Evolutionary conservation across 805 yeast genomes (phyloP).

Genomic region (Danielia reshetovae): DNA sequence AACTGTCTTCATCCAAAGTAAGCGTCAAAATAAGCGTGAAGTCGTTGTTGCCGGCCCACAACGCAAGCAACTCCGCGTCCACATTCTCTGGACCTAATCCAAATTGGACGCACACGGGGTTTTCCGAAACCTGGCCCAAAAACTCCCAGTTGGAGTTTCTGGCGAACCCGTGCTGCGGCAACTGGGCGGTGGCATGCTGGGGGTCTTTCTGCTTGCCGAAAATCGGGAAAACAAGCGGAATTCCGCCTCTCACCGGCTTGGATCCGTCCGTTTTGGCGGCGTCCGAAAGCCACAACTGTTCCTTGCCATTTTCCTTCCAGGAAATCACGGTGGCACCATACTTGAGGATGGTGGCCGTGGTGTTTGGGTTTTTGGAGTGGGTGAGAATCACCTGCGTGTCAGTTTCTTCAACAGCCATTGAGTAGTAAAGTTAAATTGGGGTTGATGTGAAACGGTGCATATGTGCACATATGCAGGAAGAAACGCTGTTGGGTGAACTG

Average conservation of each 20-base stretch:
- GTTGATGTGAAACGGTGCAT: not conserved
- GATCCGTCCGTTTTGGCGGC: slow-evolving; percentile 88
- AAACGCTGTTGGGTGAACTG: too few species aligned
- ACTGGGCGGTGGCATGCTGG: slow-evolving; percentile 49
- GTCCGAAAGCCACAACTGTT: slow-evolving; percentile 76
- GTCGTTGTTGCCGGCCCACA: slow-evolving; percentile 60
- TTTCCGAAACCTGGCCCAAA: slow-evolving; percentile 72
- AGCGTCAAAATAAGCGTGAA: slow-evolving; percentile 75
- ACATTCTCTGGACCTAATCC: slow-evolving; percentile 87
- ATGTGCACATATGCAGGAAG: not conserved
- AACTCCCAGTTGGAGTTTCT: slow-evolving; percentile 91
- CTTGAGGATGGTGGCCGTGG: slow-evolving; percentile 66
- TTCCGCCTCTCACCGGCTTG: slow-evolving; percentile 95
- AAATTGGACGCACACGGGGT: slow-evolving; percentile 74
- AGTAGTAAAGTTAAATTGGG: not conserved
- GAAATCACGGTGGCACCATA: slow-evolving; percentile 88
- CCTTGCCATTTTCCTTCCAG: slow-evolving; percentile 67
- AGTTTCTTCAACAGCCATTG: slow-evolving; percentile 65
- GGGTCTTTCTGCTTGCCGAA: slow-evolving; percentile 67
- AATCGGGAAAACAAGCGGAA: slow-evolving; percentile 93
- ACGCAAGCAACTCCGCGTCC: slow-evolving; percentile 50
- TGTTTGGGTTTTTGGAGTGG: slow-evolving; percentile 46
- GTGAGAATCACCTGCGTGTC: slow-evolving; percentile 60
- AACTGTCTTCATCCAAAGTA: slow-evolving; percentile 47
- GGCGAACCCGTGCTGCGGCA: slow-evolving; percentile 98